Evolutionary conservation across 1,284 basidiomycete species (phyloP), one percentile per base, ranked within the genome.

Genomic region (Marasmius fiardii): DNA sequence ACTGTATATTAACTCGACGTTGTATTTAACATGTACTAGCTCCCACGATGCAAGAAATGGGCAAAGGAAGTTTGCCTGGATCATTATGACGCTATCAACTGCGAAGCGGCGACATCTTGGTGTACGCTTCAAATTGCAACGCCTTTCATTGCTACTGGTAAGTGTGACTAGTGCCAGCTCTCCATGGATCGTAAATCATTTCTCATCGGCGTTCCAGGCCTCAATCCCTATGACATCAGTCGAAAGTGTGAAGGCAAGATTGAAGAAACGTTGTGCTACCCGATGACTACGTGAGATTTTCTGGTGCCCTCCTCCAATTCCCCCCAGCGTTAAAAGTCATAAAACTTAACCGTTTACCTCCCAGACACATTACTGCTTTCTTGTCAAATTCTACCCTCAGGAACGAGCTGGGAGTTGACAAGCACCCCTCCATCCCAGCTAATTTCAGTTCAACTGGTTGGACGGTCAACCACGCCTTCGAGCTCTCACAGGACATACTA

Each of bases 141-240:
- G 0, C 75, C 74, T 0, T 77, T 73, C 55, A 57, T 62, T 4
- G 41, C 55, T 1, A 70, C 72, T 3, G 71, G 81, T 81, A 59
- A 35, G 57, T 18, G 4, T 8, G n/a, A n/a, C 31, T 33, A 4
- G n/a, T 16, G 24, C 12, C 8, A 1, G 5, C n/a, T n/a, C n/a
- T n/a, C n/a, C n/a, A n/a, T n/a, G n/a, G n/a, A n/a, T n/a, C n/a
- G n/a, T n/a, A n/a, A n/a, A n/a, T n/a, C n/a, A n/a, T n/a, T n/a
- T n/a, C n/a, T n/a, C n/a, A n/a, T n/a, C n/a, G n/a, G n/a, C n/a
- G n/a, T n/a, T n/a, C n/a, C n/a, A 76, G 75, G 71, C 26, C 66
- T 64, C 59, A 85, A 83, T 58, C 75, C 75, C 24, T 88, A 88
- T 64, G 86, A 90, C 64, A 77, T 90, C 48, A 82, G 80, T 60